These are phyloP conservation scores for Mycena kentingensis DNA, from an alignment of 768 basidiomycete genomes.

Conservation along the genomic window DNA sequence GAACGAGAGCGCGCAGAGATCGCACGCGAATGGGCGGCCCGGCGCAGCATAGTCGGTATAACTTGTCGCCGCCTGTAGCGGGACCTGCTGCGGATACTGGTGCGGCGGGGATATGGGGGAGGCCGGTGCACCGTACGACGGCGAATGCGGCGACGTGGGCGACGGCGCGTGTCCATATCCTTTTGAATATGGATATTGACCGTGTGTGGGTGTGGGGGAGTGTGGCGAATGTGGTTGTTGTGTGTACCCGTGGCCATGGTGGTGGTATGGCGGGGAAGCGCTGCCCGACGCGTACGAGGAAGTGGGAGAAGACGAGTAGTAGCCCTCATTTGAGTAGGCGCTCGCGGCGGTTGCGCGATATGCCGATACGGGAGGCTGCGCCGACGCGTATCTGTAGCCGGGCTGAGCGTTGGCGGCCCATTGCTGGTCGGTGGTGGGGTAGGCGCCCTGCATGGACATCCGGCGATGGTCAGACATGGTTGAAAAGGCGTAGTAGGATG, in stretches of 20 bases:
- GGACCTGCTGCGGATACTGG: constrained; percentile 38
- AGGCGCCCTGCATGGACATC: constrained; percentile 33
- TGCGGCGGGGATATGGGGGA: constrained; percentile 27
- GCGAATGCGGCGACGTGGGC: constrained; percentile 17
- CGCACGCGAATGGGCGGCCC: constrained; percentile 64
- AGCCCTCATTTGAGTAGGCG: constrained; percentile 25
- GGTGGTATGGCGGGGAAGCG: constrained; percentile 30
- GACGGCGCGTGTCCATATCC: constrained; percentile 14
- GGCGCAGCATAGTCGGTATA: constrained; percentile 58
- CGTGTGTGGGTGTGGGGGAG: constrained; percentile 30
- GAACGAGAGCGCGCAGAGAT: constrained; percentile 79
- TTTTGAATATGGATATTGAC: constrained; percentile 36
- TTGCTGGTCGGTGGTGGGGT: constrained; percentile 30
- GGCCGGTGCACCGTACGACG: constrained; percentile 22
- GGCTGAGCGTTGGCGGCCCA: constrained; percentile 39
- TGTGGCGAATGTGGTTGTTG: constrained; percentile 36
- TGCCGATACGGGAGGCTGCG: constrained; percentile 12
- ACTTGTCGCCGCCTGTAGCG: constrained; percentile 37
- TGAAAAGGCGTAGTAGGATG: constrained; percentile 15
- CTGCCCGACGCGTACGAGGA: constrained; percentile 27
- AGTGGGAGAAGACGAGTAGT: constrained; percentile 26
- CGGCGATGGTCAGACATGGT: constrained; percentile 35
- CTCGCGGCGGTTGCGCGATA: constrained; percentile 12
- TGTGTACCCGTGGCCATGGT: constrained; percentile 34
- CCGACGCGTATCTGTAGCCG: constrained; percentile 12